A percentile compares a stretch with the other conserved stretches of the same genome.
These are phyloP conservation scores for Aquilaria malaccensis DNA, from an alignment of 345 rosid genomes.

Conservation along the genomic window DNA sequence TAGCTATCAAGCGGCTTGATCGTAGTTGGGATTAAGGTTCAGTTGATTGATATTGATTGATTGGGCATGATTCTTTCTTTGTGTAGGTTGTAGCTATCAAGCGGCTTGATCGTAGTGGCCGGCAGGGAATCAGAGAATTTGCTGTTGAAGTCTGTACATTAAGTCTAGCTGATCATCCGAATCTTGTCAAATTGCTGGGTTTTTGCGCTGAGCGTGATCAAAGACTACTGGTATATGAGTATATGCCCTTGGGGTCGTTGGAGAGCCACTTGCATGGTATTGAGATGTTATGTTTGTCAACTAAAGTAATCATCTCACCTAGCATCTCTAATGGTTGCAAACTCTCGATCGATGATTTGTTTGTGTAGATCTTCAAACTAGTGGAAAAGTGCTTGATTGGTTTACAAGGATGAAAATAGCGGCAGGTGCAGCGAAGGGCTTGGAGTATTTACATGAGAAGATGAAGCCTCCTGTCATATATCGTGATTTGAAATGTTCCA, in stretches of 20 bases:
- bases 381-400: constrained; percentile 63
- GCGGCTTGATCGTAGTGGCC: constrained; percentile 79
- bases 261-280: constrained; percentile 81
- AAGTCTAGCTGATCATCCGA: constrained; percentile 71
- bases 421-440: constrained; percentile 82
- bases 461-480: constrained; percentile 78
- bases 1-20: constrained; percentile 89
- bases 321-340: too few species aligned
- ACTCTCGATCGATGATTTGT: not conserved
- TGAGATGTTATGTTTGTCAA: not conserved
- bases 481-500: constrained; percentile 85
- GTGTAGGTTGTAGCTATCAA: constrained; percentile 80
- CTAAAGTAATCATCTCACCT: not conserved
- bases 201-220: constrained; percentile 89
- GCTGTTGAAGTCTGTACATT: constrained; percentile 77
- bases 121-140: constrained; percentile 81
- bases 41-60: too few species aligned
- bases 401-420: constrained; percentile 79
- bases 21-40: constrained; percentile 18
- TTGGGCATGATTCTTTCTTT: not conserved
- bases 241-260: constrained; percentile 79
- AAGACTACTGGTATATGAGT: constrained; percentile 80
- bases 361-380: constrained; percentile 42
- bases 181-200: constrained; percentile 82
- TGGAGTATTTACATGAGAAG: constrained; percentile 77